phyloP scores from a whole-genome alignment of 306 rosid genomes.

The Begonia loranthoides region DNA sequence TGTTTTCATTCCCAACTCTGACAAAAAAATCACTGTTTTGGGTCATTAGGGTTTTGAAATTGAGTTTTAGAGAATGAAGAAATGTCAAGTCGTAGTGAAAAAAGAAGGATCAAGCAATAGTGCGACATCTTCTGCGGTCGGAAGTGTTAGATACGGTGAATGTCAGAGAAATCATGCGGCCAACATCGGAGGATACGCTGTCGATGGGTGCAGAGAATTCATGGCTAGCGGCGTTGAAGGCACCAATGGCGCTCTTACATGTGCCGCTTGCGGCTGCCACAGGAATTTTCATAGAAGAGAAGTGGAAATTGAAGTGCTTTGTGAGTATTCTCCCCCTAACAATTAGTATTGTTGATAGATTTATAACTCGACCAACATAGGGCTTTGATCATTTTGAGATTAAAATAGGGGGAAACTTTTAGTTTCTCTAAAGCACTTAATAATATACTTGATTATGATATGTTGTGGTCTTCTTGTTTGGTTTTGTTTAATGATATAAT shows the following conservation, averaged over 20 bases:
- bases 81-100: slow-evolving; percentile 60
- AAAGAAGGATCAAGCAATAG: slow-evolving; percentile 23
- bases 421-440: no score
- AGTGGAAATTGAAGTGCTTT: slow-evolving; percentile 77
- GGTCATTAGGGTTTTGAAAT: no score
- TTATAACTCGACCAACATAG: no score
- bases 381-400: no score
- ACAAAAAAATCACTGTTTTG: no score
- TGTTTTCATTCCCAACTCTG: no score
- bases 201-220: slow-evolving; percentile 87
- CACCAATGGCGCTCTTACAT: slow-evolving; percentile 37
- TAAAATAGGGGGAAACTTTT: no score
- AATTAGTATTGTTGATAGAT: background rate
- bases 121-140: slow-evolving; percentile 41
- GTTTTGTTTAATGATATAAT: no score
- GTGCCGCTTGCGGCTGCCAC: slow-evolving; percentile 94
- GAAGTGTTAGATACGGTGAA: slow-evolving; percentile 62
- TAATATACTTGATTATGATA: no score
- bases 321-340: slow-evolving; percentile 83
- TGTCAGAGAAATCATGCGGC: slow-evolving; percentile 97
- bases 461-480: no score
- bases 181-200: slow-evolving; percentile 70
- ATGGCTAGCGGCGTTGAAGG: slow-evolving; percentile 57
- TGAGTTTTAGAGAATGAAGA: slow-evolving; percentile 38
- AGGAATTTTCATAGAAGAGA: slow-evolving; percentile 64